Evolutionary conservation across 2,329 filamentous ascomycete species (phyloP).

Genomic region (Aspergillus felis): DNA sequence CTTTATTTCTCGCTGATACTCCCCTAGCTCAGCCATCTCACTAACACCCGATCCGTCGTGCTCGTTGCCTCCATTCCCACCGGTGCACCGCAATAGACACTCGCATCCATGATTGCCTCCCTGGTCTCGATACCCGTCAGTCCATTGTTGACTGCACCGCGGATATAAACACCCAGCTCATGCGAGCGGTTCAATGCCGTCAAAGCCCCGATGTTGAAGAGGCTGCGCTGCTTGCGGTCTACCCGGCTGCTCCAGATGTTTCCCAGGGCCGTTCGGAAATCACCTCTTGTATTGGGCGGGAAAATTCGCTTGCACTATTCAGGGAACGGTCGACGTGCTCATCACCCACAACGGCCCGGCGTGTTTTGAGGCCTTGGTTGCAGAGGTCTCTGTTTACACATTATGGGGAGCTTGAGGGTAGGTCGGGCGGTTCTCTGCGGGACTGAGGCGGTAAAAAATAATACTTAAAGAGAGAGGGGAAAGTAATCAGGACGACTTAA

Average conservation of each 20-base stretch:
- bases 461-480: background rate
- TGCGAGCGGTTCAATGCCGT: constrained; percentile 57
- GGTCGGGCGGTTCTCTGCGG: background rate
- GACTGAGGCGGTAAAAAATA: no score
- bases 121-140: constrained; percentile 59
- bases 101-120: constrained; percentile 52
- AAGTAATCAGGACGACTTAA: background rate
- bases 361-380: constrained; percentile 59
- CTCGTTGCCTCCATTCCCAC: constrained; percentile 54
- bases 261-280: constrained; percentile 63
- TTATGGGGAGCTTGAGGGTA: constrained; percentile 1
- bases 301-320: constrained; percentile 56
- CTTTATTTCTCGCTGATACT: constrained; percentile 22
- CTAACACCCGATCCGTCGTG: constrained; percentile 49
- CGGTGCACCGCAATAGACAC: constrained; percentile 52
- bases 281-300: constrained; percentile 56
- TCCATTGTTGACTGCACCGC: constrained; percentile 61
- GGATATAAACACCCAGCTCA: constrained; percentile 60
- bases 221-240: constrained; percentile 56
- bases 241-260: constrained; percentile 62
- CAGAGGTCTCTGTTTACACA: constrained; percentile 50
- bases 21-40: constrained; percentile 48
- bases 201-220: constrained; percentile 64
- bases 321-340: constrained; percentile 58
- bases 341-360: constrained; percentile 58